These are phyloP conservation scores for Saprolegnia parasitica DNA, from an alignment of 352 stramenopile species.

Conservation along the genomic window DNA sequence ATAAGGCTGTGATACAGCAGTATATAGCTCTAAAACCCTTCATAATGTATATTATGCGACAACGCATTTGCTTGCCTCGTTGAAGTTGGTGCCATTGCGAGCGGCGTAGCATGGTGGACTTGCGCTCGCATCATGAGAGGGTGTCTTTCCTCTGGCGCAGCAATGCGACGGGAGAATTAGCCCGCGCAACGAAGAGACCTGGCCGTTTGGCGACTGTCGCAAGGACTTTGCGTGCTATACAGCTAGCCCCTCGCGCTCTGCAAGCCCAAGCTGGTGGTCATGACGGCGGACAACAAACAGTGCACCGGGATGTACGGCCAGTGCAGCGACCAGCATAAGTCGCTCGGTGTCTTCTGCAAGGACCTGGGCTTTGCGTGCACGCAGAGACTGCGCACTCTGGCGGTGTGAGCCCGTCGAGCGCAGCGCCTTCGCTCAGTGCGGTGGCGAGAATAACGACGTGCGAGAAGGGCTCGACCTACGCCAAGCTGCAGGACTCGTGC, in stretches of 20 bases:
- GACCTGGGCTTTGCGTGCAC: conserved; percentile 5
- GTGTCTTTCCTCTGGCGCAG: no score
- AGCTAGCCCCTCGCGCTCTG: conserved; percentile 10
- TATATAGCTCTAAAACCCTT: no score
- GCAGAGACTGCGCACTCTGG: conserved; percentile 6
- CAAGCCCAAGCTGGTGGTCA: background rate
- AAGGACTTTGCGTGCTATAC: conserved; percentile 10
- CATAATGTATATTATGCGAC: no score
- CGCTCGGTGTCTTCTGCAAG: conserved; percentile 1
- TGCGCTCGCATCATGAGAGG: background rate
- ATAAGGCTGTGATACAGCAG: no score
- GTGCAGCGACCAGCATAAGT: conserved; percentile 15
- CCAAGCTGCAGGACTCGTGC: background rate
- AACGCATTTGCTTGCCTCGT: no score
- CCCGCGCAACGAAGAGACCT: conserved; percentile 15
- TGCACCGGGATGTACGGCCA: conserved; percentile 18
- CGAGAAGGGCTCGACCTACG: background rate
- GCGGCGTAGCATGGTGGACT: no score
- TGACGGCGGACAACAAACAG: background rate
- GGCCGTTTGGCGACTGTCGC: conserved; percentile 9
- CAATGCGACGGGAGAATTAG: conserved; percentile 12
- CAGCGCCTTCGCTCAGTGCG: conserved; percentile 11
- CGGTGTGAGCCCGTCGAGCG: background rate
- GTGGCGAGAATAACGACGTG: conserved; percentile 10
- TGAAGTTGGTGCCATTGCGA: no score